These are phyloP conservation scores for Piper longum DNA, from an alignment of 164 flowering plant species.

Conservation along the genomic window DNA sequence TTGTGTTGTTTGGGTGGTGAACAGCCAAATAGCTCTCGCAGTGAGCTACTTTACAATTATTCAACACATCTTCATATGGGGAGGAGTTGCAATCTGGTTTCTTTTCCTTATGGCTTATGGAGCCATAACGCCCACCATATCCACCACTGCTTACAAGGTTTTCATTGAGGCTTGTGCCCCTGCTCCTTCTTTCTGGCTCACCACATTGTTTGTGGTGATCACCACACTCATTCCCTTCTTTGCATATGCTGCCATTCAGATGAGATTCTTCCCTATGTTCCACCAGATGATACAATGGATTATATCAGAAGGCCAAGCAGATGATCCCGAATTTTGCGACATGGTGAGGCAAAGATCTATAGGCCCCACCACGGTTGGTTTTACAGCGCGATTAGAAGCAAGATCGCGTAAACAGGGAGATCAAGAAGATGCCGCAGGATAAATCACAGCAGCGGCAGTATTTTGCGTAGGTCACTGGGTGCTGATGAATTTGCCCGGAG, in stretches of 20 bases:
- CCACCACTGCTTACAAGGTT: constrained; percentile 55
- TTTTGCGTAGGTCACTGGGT: not conserved
- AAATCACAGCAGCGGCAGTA: no score
- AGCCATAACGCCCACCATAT: constrained; percentile 34
- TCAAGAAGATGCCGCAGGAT: constrained; percentile 1
- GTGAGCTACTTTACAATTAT: constrained; percentile 75
- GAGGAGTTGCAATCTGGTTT: constrained; percentile 62
- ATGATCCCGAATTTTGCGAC: constrained; percentile 51
- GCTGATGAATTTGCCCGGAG: not conserved
- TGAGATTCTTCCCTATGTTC: constrained; percentile 78
- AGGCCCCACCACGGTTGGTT: constrained; percentile 54
- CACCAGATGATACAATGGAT: constrained; percentile 85
- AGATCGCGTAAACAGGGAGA: constrained; percentile 5
- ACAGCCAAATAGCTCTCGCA: constrained; percentile 76
- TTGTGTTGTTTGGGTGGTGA: constrained; percentile 84
- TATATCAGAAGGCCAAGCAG: constrained; percentile 37
- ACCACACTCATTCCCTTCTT: constrained; percentile 62
- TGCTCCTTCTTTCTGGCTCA: constrained; percentile 58
- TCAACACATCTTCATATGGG: constrained; percentile 83
- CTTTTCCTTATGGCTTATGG: constrained; percentile 69
- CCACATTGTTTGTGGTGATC: constrained; percentile 36
- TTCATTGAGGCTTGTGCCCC: constrained; percentile 78
- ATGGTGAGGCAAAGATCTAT: constrained; percentile 63
- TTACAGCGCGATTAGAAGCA: constrained; percentile 53
- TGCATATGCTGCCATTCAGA: constrained; percentile 43